Evolutionary conservation across 352 stramenopile species (phyloP).

Genomic region (Phytophthora idaei): DNA sequence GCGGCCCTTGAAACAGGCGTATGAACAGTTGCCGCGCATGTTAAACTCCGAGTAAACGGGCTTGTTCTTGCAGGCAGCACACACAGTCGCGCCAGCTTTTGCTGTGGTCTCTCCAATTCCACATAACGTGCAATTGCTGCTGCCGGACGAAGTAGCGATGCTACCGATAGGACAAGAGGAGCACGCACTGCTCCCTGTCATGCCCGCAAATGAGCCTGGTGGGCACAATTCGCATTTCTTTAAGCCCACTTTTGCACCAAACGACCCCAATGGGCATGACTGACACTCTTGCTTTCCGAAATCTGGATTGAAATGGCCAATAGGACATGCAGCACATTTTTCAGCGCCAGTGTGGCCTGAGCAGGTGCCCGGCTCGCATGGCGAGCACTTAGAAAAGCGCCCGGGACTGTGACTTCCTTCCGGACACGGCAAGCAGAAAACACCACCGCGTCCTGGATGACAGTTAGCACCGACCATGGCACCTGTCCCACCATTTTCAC

Average conservation of each 20-base stretch:
- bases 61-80: slow-evolving; percentile 59
- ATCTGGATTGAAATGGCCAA: slow-evolving; percentile 69
- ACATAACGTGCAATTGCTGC: slow-evolving; percentile 70
- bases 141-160: slow-evolving; percentile 56
- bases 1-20: slow-evolving; percentile 80
- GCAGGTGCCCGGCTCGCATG: slow-evolving; percentile 73
- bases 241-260: slow-evolving; percentile 44
- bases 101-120: slow-evolving; percentile 75
- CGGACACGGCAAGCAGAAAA: slow-evolving; percentile 69
- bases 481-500: slow-evolving; percentile 61
- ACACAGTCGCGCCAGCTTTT: slow-evolving; percentile 55
- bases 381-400: slow-evolving; percentile 62
- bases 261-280: slow-evolving; percentile 66
- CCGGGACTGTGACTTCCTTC: slow-evolving; percentile 69
- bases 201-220: slow-evolving; percentile 56
- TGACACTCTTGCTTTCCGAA: slow-evolving; percentile 73
- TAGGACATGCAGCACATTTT: slow-evolving; percentile 54
- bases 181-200: slow-evolving; percentile 53
- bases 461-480: slow-evolving; percentile 65
- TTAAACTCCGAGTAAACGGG: slow-evolving; percentile 79
- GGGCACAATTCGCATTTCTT: slow-evolving; percentile 67
- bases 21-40: slow-evolving; percentile 77
- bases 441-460: slow-evolving; percentile 61
- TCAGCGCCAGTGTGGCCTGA: slow-evolving; percentile 50
- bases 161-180: slow-evolving; percentile 62